A percentile compares a stretch with the other conserved stretches of the same genome.
These are phyloP conservation scores for Amanita subjunquillea DNA, from an alignment of 768 basidiomycete genomes.

Conservation along the genomic window DNA sequence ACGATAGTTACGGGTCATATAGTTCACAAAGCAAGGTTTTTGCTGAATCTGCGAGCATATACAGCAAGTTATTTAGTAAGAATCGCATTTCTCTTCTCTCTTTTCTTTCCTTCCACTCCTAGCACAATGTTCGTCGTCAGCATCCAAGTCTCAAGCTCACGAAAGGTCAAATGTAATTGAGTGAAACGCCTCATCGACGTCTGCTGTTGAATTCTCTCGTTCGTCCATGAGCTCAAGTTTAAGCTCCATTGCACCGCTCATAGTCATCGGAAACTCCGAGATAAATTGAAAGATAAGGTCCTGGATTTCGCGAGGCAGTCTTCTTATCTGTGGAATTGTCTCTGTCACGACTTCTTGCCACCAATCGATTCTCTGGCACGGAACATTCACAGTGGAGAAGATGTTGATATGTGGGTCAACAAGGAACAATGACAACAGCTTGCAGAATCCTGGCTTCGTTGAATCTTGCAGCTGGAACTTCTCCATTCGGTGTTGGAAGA, in stretches of 20 bases:
- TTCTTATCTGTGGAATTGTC: not conserved
- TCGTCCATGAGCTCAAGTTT: conserved; percentile 1
- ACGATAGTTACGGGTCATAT: too few species aligned
- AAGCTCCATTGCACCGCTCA: conserved; percentile 10
- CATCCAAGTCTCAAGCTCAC: too few species aligned
- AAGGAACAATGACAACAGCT: conserved; percentile 27
- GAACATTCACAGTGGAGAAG: conserved; percentile 19
- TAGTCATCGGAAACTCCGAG: not conserved
- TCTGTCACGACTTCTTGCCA: conserved; percentile 3
- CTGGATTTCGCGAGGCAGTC: not conserved
- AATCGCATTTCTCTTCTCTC: too few species aligned
- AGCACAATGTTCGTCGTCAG: too few species aligned
- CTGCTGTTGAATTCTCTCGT: too few species aligned
- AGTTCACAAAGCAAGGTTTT: too few species aligned
- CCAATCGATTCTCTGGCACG: conserved; percentile 23
- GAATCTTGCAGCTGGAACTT: conserved; percentile 17
- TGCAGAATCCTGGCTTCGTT: conserved; percentile 18
- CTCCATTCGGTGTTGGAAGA: conserved; percentile 24
- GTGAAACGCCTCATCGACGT: too few species aligned
- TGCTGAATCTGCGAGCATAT: too few species aligned
- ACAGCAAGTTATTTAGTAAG: too few species aligned
- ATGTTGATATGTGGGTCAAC: conserved; percentile 22
- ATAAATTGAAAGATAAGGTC: not conserved
- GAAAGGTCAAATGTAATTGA: too few species aligned
- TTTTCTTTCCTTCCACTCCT: too few species aligned